Base-by-base conservation (phyloP, 1,139 yeast species). In the Geotrichum carabidarum region DNA sequence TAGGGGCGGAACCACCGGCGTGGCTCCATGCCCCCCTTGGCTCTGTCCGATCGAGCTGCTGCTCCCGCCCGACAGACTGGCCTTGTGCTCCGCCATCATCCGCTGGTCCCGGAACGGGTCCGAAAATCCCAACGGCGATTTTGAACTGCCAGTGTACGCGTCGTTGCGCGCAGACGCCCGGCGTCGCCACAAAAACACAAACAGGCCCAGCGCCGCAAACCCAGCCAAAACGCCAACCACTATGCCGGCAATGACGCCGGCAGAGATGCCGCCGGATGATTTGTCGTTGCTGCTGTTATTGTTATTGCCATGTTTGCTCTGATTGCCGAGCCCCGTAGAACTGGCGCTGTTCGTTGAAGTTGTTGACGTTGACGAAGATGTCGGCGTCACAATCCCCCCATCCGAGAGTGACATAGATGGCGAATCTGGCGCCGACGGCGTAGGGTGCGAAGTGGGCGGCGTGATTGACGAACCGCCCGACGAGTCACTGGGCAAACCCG, bases 131-230 rank as follows among this genome's bases (percentile, higher is more conserved):
- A 57, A 50, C 58, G 60, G 57, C 42, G 55, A 59, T 45, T 48
- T 57, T 54, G 47, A 57, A 14, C 65, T 67, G 30, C 65, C 68
- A 40, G 62, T 80, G 47, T 77, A 77, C 42, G 73, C 75, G 48
- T 71, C 69, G 46, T 43, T 27, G 46, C 70, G 62, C 58, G 74
- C 67, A 56, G 75, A 58, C 37, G 65, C 73, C 55, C 78, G 74
- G 57, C 78, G 75, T 54, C 81, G 66, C 57, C 82, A 63, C 63
- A 81, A 75, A 63, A 82, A 75, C 18, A 77, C 62, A 1, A 71
- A 65, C 0, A 71, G 74, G 2, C 75, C 80, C n/a, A 82, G 58
- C 6, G 78, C 64, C 7, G 74, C 74, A 1, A 80, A 62, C 1
- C 66, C 70, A 8, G 61, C 69, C 30, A 67, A 31, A 7, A 65